Base-by-base conservation (phyloP, 345 rosid genomes). In the Hirschfeldia incana region DNA sequence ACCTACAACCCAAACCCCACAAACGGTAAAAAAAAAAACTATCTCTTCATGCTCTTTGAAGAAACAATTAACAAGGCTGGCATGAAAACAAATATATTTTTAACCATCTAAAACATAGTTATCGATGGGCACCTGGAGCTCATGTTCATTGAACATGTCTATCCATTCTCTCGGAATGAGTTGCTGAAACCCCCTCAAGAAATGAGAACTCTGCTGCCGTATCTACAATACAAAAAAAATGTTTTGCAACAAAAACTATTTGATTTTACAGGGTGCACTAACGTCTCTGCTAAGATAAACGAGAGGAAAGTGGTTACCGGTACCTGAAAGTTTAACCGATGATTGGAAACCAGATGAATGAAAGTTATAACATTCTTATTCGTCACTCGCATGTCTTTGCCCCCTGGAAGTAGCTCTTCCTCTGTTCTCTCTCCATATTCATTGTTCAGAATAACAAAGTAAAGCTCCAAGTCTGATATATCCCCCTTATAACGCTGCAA, bases 351-450 rank as follows among this genome's bases (percentile, higher is more conserved):
- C 74, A 95, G 94, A 84, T 91, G 99, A 72, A 90, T 91, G 79
- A 93, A 93, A 8, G 92, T 85, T 79, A 93, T 93, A 69, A 90
- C 96, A 81, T 89, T 93, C 76, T 91, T 96, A 86, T 89, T 95
- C 72, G 91, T 87, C 36, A 95, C 99, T 53, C 88, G 90, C 69
- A 79, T 72, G 84, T 90, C 85, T 83, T 85, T 89, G 67, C 99
- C 99, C 67, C 94, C 98, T 78, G 86, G 90, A 86, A 86, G 90
- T 79, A 95, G 88, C 86, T 93, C 98, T 76, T 95, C 97, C 81
- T 93, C 98, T 61, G 89, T 86, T 86, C 89, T 93, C 85, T 95
- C 98, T 51, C 99, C 99, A 74, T 95, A 95, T 73, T 95, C 99
- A 83, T 95, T 91, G 84, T 91, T 95, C 69, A 95, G 88, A 80